These are phyloP conservation scores for Tympanopsis confertula DNA, from an alignment of 2,329 filamentous ascomycete genomes.

Conservation along the genomic window DNA sequence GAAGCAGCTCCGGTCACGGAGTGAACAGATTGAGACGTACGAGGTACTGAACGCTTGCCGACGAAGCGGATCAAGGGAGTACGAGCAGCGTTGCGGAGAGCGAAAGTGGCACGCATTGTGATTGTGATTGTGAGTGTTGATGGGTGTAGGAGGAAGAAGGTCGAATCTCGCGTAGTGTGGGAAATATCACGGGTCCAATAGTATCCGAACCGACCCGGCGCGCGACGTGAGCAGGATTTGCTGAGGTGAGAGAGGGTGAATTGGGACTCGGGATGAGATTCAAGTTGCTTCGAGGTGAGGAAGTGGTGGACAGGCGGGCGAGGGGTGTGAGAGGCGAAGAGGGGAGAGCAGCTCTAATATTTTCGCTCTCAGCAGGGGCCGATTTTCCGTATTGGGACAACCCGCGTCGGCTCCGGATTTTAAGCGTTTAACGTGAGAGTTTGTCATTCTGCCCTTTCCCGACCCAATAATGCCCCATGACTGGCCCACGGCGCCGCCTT, in stretches of 20 bases:
- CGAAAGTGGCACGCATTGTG: slow-evolving; percentile 23
- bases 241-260: neutral
- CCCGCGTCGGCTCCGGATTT: no score
- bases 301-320: no score
- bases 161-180: slow-evolving; percentile 1
- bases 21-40: slow-evolving; percentile 12
- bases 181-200: slow-evolving; percentile 4
- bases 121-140: neutral
- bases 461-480: no score
- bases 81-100: slow-evolving; percentile 19
- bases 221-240: slow-evolving; percentile 1
- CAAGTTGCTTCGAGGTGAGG: no score
- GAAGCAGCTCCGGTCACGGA: slow-evolving; percentile 4
- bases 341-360: no score
- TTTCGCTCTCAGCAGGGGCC: no score
- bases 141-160: neutral
- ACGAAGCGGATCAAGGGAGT: slow-evolving; percentile 27
- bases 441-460: no score
- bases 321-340: no score
- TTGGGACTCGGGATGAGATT: no score
- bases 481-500: no score
- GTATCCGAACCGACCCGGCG: slow-evolving; percentile 1
- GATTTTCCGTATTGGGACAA: no score
- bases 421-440: no score
- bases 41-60: slow-evolving; percentile 22